Conservation (phyloP, 768 basidiomycete genomes). For the Lactarius trivialis region DNA sequence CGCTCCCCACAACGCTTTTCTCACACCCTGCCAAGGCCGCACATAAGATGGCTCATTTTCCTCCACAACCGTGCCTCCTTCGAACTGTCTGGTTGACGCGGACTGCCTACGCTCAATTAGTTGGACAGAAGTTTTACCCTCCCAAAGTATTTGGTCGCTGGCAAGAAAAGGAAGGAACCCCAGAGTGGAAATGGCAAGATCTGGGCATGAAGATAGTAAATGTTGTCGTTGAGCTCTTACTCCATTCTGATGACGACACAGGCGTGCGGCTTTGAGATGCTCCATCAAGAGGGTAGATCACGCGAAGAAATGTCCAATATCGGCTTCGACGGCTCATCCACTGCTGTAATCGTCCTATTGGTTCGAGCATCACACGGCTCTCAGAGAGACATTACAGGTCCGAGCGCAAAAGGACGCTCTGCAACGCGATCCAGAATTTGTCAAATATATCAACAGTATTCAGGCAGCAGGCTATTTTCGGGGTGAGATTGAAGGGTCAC, state of each 20-base stretch:
- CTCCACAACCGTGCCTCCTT: conserved; percentile 60
- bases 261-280: conserved; percentile 96
- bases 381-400: conserved; percentile 33
- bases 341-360: conserved; percentile 40
- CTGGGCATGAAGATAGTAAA: conserved; percentile 89
- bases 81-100: conserved; percentile 73
- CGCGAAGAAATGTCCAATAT: conserved; percentile 33
- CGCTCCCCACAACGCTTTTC: background rate
- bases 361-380: background rate
- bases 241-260: conserved; percentile 28
- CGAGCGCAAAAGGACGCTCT: conserved; percentile 63
- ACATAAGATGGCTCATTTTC: conserved; percentile 85
- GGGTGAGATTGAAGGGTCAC: conserved; percentile 69
- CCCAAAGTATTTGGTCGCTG: conserved; percentile 83
- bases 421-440: conserved; percentile 60
- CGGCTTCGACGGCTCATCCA: conserved; percentile 34
- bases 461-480: conserved; percentile 67
- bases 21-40: conserved; percentile 48
- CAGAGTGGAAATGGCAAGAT: conserved; percentile 74
- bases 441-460: conserved; percentile 64
- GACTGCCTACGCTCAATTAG: conserved; percentile 88
- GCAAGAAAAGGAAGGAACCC: conserved; percentile 52
- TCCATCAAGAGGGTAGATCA: conserved; percentile 78
- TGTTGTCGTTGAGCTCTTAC: background rate
- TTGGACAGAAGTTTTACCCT: conserved; percentile 87